Percentiles rank a stretch among this genome's conserved stretches.
These are phyloP conservation scores for Suillus bovinus DNA, from an alignment of 768 basidiomycete genomes.

Conservation along the genomic window DNA sequence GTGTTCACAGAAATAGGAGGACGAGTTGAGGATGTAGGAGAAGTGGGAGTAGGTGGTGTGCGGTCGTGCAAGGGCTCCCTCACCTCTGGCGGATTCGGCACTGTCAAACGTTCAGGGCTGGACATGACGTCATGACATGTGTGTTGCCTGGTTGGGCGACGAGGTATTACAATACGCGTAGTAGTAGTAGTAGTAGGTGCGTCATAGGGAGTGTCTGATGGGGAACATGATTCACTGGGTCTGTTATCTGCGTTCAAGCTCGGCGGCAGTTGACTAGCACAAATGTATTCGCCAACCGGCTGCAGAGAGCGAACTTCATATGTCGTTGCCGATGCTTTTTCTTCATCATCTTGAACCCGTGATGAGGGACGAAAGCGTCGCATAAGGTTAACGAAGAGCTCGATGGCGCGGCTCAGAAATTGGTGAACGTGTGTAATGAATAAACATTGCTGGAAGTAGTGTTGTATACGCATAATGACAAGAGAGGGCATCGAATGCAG, in stretches of 20 bases:
- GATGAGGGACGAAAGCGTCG: not conserved
- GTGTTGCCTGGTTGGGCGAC: constrained; percentile 6
- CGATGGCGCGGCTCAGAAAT: constrained; percentile 3
- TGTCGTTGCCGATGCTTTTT: not conserved
- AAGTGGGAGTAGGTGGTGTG: constrained; percentile 1
- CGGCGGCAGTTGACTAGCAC: constrained; percentile 1
- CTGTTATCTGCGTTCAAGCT: not conserved
- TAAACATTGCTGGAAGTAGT: not conserved
- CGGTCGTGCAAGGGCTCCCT: not conserved
- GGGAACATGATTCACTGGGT: constrained; percentile 7
- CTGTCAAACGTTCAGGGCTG: not conserved
- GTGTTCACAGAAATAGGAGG: constrained; percentile 6
- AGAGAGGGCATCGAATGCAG: not conserved
- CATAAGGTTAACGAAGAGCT: not conserved
- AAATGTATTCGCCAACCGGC: not conserved
- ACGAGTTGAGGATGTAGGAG: not conserved
- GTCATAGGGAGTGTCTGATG: constrained; percentile 9
- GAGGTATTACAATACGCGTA: constrained; percentile 1
- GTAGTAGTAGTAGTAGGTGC: no score
- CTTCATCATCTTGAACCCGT: constrained; percentile 1
- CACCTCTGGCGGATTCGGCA: not conserved
- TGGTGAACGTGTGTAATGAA: not conserved
- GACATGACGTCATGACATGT: not conserved
- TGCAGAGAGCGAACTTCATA: not conserved
- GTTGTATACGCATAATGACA: not conserved